Percentiles rank a stretch among this genome's conserved stretches.
These are phyloP conservation scores for Balakata baccata DNA, from an alignment of 345 rosid species.

Conservation along the genomic window DNA sequence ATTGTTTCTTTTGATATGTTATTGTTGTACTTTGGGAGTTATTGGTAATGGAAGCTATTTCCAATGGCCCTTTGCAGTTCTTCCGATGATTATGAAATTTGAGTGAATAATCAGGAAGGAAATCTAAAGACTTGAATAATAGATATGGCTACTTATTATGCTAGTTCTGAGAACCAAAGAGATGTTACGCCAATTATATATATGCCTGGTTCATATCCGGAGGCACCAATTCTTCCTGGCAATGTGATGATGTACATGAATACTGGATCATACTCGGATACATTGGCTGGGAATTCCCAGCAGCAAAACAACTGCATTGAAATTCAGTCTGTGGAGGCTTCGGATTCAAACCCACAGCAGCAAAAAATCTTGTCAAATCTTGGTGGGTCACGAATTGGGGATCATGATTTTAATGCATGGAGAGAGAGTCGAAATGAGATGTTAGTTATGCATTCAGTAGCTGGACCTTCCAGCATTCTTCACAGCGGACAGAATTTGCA, in stretches of 20 bases:
- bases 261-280: conserved; percentile 49
- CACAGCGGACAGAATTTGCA: conserved; percentile 62
- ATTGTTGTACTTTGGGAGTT: background rate
- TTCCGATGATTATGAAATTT: conserved; percentile 9
- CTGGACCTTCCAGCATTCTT: conserved; percentile 38
- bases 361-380: conserved; percentile 54
- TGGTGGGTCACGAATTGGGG: conserved; percentile 48
- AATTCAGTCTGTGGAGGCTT: conserved; percentile 46
- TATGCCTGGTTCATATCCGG: conserved; percentile 45
- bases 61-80: conserved; percentile 30
- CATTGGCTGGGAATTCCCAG: conserved; percentile 52
- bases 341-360: conserved; percentile 54
- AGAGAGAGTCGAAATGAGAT: conserved; percentile 62
- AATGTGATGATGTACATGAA: conserved; percentile 57
- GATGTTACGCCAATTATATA: conserved; percentile 49
- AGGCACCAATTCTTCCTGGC: conserved; percentile 46
- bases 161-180: conserved; percentile 55
- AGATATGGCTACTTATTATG: conserved; percentile 63
- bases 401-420: conserved; percentile 53
- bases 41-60: conserved; percentile 23
- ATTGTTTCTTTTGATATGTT: background rate
- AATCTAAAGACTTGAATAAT: conserved; percentile 9
- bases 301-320: conserved; percentile 50
- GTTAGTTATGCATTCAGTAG: conserved; percentile 53
- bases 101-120: conserved; percentile 17